Conservation (phyloP, 1,139 yeast genomes). For the Pichia sp. region DNA sequence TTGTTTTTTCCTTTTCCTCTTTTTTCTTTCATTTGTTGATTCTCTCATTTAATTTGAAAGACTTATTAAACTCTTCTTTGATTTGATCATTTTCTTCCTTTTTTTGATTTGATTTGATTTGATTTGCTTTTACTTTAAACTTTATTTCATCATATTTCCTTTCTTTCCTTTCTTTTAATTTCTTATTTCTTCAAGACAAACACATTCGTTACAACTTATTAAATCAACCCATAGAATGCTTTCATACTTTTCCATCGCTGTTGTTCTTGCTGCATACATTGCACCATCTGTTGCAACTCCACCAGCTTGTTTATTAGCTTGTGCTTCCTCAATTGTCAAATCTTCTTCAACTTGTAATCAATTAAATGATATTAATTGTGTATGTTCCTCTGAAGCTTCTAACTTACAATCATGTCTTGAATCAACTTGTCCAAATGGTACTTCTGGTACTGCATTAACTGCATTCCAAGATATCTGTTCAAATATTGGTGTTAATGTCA, state of each 20-base stretch:
- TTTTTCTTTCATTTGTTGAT: too few species aligned
- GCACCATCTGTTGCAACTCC: slow-evolving; percentile 63
- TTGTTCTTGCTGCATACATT: slow-evolving; percentile 32
- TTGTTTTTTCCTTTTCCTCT: too few species aligned
- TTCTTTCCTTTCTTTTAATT: neutral
- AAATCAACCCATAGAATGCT: slow-evolving; percentile 5
- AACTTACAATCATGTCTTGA: slow-evolving; percentile 56
- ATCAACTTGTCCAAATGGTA: slow-evolving; percentile 57
- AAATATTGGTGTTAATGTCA: slow-evolving; percentile 32
- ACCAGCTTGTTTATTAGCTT: slow-evolving; percentile 85
- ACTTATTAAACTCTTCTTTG: too few species aligned
- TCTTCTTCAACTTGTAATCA: slow-evolving; percentile 47
- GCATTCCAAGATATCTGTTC: slow-evolving; percentile 53
- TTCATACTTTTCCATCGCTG: slow-evolving; percentile 13
- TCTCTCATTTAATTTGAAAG: too few species aligned
- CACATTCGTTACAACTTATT: neutral
- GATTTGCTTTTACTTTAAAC: too few species aligned
- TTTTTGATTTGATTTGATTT: too few species aligned
- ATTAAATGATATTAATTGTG: slow-evolving; percentile 58
- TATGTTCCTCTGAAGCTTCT: slow-evolving; percentile 49
- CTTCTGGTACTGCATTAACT: slow-evolving; percentile 48
- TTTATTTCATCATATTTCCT: too few species aligned
- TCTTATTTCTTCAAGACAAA: neutral
- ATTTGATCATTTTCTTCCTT: too few species aligned
- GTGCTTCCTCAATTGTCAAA: slow-evolving; percentile 67